Evolutionary conservation across 805 yeast genomes (phyloP), one percentile per base, ranked within the genome.

Genomic region (Cyberlindnera meyerae): DNA sequence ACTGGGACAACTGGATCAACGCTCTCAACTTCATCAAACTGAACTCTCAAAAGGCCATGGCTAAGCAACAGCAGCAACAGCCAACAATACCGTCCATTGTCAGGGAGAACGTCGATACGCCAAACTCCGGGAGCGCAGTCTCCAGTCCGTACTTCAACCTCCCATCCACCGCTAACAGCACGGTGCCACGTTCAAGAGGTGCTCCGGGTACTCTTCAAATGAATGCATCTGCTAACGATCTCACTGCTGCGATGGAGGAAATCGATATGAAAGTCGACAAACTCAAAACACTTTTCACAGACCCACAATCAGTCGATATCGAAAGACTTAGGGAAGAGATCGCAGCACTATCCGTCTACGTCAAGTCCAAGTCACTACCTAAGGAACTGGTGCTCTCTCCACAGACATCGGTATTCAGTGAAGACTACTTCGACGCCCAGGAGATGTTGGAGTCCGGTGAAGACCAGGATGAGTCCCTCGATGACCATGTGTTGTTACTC

Each of bases 1-100:
- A 83, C 45, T 93, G 87, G 71, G 72, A 77, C 24, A 68, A 74
- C 6, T 93, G 98, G 98, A 74, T 82, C 11, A 71, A 77, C 35
- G 95, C 95, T 2, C 73, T 89, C 45, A 81, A 86, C 31, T 52
- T 51, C 28, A 52, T 54, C 25, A 54, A 55, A 34, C 33, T 45
- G 15, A 39, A 42, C 8, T 21, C 42, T 15, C 42, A 33, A 20
- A 30, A 21, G 14, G 13, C 24, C 15, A 13, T 6, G 6, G 6
- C 11, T 6, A 9, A 8, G 5, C 29, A 6, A n/a, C 37, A 22
- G 24, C 34, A 16, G 20, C 28, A 20, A n/a, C 35, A 18, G 18
- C 33, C 26, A 24, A 21, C 22, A 9, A 20, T 20, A 20, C 22
- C 22, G 9, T 20, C 22, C 9, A 20, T 20, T 9, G 22, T 24